These are phyloP conservation scores for Cubamyces sp. DNA, from an alignment of 768 basidiomycete genomes.

Conservation along the genomic window DNA sequence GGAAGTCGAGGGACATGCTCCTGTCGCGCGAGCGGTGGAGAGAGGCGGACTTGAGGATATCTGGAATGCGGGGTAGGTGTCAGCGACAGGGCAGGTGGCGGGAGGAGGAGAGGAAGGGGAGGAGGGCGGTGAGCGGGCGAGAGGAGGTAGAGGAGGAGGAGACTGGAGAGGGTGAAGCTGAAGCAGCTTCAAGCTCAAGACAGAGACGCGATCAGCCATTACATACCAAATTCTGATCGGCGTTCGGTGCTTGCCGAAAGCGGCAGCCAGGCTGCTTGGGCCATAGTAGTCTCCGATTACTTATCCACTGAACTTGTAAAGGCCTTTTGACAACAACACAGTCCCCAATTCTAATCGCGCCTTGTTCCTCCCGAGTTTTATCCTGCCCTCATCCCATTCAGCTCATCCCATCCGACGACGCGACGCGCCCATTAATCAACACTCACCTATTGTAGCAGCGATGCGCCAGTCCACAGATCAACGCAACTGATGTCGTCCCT, in stretches of 20 bases:
- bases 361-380: slow-evolving; percentile 10
- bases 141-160: slow-evolving; percentile 13
- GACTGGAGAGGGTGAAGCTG: background rate
- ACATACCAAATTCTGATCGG: slow-evolving; percentile 58
- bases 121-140: slow-evolving; percentile 11
- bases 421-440: slow-evolving; percentile 15
- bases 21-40: slow-evolving; percentile 40
- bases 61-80: slow-evolving; percentile 26
- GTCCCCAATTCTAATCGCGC: too few species aligned
- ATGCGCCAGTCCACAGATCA: background rate
- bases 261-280: slow-evolving; percentile 44
- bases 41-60: slow-evolving; percentile 48
- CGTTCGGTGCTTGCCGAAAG: slow-evolving; percentile 56
- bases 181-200: slow-evolving; percentile 1
- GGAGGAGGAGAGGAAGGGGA: slow-evolving; percentile 15
- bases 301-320: too few species aligned
- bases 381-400: slow-evolving; percentile 10
- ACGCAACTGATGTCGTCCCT: background rate
- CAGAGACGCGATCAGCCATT: slow-evolving; percentile 34
- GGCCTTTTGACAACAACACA: background rate
- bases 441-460: slow-evolving; percentile 7
- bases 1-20: slow-evolving; percentile 62
- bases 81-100: slow-evolving; percentile 12
- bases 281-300: slow-evolving; percentile 33
- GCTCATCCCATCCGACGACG: background rate